A percentile compares a stretch with the other conserved stretches of the same genome.
Conservation (phyloP, 768 basidiomycete species). For the Lentinula edodes region DNA sequence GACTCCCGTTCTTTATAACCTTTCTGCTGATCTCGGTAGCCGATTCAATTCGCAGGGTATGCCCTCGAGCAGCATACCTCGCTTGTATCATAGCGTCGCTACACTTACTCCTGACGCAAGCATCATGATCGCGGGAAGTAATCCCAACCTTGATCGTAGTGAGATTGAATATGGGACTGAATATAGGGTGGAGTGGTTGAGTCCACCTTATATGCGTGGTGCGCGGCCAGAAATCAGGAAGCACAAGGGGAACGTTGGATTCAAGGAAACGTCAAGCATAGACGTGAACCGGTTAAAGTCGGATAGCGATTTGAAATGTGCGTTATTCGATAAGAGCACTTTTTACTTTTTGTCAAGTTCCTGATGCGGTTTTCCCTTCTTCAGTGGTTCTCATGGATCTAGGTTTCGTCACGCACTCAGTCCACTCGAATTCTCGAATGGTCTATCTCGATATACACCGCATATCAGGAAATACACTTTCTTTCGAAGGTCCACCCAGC, state of each 20-base stretch:
- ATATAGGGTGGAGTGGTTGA: constrained; percentile 83
- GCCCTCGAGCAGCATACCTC: constrained; percentile 60
- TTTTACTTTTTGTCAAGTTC: background rate
- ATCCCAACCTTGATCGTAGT: constrained; percentile 78
- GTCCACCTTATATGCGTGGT: constrained; percentile 72
- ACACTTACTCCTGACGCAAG: constrained; percentile 68
- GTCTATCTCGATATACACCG: constrained; percentile 52
- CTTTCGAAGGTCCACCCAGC: constrained; percentile 60
- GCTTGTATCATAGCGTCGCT: constrained; percentile 82
- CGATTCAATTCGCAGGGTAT: constrained; percentile 58
- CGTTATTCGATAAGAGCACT: background rate
- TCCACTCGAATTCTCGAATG: constrained; percentile 71
- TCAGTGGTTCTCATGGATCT: constrained; percentile 75
- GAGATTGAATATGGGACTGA: constrained; percentile 74
- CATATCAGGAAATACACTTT: constrained; percentile 39
- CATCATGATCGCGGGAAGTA: constrained; percentile 78
- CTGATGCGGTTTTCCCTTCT: background rate
- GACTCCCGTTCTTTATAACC: constrained; percentile 67
- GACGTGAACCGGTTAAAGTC: constrained; percentile 32
- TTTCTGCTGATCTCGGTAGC: constrained; percentile 41
- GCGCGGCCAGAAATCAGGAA: constrained; percentile 48
- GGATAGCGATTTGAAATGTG: constrained; percentile 46
- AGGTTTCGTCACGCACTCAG: constrained; percentile 75
- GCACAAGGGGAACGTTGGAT: constrained; percentile 31
- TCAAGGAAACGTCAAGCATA: constrained; percentile 42